Percentiles rank a stretch among this genome's conserved stretches.
phyloP scores from a whole-genome alignment of 2,329 filamentous ascomycete species.

The Verticillium dahliae region DNA sequence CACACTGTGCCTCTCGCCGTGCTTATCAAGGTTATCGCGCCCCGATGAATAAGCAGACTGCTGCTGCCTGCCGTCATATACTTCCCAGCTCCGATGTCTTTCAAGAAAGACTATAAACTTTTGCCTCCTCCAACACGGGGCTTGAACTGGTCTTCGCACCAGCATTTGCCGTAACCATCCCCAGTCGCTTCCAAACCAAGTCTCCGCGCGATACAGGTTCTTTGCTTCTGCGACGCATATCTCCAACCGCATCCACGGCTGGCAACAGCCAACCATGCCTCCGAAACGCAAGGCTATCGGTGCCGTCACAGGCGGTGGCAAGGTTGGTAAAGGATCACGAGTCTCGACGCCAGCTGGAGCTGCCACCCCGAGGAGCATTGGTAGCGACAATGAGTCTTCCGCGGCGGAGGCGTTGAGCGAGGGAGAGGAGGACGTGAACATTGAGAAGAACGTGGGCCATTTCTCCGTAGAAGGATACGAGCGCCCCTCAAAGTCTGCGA shows the following conservation, averaged over 20 bases:
- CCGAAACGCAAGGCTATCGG: constrained; percentile 59
- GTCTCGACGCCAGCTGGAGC: constrained; percentile 52
- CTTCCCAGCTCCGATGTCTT: background rate
- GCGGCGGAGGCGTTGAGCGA: constrained; percentile 17
- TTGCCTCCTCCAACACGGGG: background rate
- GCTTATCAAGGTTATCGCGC: background rate
- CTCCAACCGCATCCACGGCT: background rate
- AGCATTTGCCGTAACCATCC: background rate
- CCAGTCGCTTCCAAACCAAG: background rate
- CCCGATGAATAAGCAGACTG: background rate
- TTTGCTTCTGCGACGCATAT: background rate
- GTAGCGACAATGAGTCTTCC: constrained; percentile 43
- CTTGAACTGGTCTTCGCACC: background rate
- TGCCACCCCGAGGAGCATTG: constrained; percentile 52
- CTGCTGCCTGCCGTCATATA: background rate
- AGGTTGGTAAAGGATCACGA: constrained; percentile 50
- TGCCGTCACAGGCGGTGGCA: constrained; percentile 40
- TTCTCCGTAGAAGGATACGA: constrained; percentile 47
- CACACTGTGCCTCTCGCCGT: background rate
- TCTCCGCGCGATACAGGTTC: background rate
- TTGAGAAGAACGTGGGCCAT: constrained; percentile 53
- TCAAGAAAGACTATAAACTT: background rate
- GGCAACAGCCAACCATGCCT: constrained; percentile 45
- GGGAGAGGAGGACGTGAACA: constrained; percentile 41
- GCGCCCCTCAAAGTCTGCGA: constrained; percentile 18